A percentile compares a stretch with the other conserved stretches of the same genome.
Evolutionary conservation across 371 early-diverging fungal species (phyloP).

Genomic region (Globomyces sp.): DNA sequence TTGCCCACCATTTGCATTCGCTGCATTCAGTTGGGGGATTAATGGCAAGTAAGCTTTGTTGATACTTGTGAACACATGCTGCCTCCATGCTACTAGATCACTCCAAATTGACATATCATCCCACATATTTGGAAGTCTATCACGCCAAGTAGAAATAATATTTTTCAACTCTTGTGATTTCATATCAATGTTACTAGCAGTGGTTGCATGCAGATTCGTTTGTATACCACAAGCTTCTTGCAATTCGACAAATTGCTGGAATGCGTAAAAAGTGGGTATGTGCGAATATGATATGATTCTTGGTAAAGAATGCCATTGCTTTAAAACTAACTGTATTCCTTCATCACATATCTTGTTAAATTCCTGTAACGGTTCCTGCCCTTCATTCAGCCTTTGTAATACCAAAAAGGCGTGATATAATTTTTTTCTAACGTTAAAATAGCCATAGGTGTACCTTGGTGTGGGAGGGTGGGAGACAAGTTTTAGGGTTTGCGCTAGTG

Average conservation of each 20-base stretch:
- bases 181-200: constrained; percentile 73
- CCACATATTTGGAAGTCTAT: constrained; percentile 94
- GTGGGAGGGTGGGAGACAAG: constrained; percentile 57
- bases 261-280: constrained; percentile 79
- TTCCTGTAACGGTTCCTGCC: constrained; percentile 59
- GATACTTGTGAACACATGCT: constrained; percentile 94
- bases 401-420: constrained; percentile 85
- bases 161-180: constrained; percentile 87
- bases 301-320: constrained; percentile 87
- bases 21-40: constrained; percentile 61
- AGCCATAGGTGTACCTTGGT: constrained; percentile 29
- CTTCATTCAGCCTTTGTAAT: constrained; percentile 67
- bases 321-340: constrained; percentile 80
- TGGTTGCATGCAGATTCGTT: constrained; percentile 71
- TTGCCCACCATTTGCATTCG: constrained; percentile 43
- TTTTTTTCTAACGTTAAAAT: constrained; percentile 52
- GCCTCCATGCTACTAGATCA: constrained; percentile 96
- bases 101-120: constrained; percentile 98
- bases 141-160: constrained; percentile 94
- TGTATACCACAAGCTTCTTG: constrained; percentile 90
- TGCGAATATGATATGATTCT: constrained; percentile 79
- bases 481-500: constrained; percentile 61
- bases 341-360: constrained; percentile 84
- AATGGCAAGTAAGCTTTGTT: constrained; percentile 92
- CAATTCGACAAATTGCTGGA: constrained; percentile 95